A percentile compares a stretch with the other conserved stretches of the same genome.
phyloP scores from a whole-genome alignment of 495 filamentous ascomycete genomes.

The Cercophora newfieldiana region DNA sequence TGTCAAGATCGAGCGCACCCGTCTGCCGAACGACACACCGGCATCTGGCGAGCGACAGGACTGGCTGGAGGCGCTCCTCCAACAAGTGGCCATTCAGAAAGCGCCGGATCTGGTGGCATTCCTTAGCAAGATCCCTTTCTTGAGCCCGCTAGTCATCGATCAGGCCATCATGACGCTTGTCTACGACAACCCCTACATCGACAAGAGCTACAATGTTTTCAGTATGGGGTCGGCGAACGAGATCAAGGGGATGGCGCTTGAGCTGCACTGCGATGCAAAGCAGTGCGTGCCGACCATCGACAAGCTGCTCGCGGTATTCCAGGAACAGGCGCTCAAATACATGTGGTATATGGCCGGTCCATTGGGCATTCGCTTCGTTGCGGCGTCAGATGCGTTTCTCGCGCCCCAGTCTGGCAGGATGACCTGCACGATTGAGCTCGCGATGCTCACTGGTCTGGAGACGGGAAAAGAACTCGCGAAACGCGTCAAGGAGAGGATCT shows the following conservation, averaged over 20 bases:
- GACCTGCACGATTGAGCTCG: conserved; percentile 16
- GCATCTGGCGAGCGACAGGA: neutral
- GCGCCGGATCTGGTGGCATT: conserved; percentile 1
- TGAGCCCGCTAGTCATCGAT: conserved; percentile 3
- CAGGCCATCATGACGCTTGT: conserved; percentile 5
- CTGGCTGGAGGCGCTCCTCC: neutral
- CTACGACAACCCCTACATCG: conserved; percentile 16
- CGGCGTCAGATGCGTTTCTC: conserved; percentile 14
- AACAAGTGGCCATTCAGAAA: conserved; percentile 1
- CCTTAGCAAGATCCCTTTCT: neutral
- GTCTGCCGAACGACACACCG: neutral
- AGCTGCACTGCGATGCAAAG: conserved; percentile 18
- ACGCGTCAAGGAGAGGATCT: conserved; percentile 12
- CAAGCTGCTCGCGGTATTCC: neutral
- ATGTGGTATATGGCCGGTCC: conserved; percentile 18
- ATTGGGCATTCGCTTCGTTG: conserved; percentile 15
- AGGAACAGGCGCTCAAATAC: neutral
- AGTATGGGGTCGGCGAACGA: conserved; percentile 4
- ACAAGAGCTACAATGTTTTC: conserved; percentile 17
- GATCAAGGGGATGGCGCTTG: conserved; percentile 15
- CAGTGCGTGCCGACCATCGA: conserved; percentile 5
- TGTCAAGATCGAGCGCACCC: conserved; percentile 14
- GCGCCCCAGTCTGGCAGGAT: conserved; percentile 18
- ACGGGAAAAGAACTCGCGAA: neutral
- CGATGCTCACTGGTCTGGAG: conserved; percentile 12